These are phyloP conservation scores for Cinnamomum micranthum DNA, from an alignment of 164 flowering plant species.

Conservation along the genomic window DNA sequence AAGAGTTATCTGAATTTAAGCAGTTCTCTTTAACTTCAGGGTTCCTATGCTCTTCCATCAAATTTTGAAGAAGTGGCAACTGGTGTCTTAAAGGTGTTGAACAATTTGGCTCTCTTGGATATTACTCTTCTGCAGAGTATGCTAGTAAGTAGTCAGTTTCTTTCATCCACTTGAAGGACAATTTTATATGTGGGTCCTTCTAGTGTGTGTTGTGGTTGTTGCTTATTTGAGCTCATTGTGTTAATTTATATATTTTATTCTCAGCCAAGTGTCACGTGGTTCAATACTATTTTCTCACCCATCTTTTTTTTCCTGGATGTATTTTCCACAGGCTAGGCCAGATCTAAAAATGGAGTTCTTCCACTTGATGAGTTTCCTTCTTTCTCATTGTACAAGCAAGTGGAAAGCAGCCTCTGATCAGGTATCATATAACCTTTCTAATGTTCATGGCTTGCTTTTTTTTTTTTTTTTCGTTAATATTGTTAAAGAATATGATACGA, in stretches of 20 bases:
- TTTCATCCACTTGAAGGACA: not conserved
- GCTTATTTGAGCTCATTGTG: not conserved
- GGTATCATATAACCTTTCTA: constrained; percentile 32
- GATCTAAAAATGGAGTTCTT: constrained; percentile 94
- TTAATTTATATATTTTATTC: too few relatives aligned
- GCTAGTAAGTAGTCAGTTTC: constrained; percentile 61
- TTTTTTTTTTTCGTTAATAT: too few relatives aligned
- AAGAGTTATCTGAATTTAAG: not conserved
- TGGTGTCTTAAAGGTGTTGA: constrained; percentile 86
- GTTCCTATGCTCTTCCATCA: constrained; percentile 72
- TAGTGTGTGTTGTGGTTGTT: not conserved
- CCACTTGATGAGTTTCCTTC: constrained; percentile 88
- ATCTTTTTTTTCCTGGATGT: not conserved
- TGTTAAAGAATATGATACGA: not conserved
- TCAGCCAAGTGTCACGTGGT: too few relatives aligned
- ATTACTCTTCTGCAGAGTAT: constrained; percentile 65
- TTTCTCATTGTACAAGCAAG: constrained; percentile 79
- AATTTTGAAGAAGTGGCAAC: constrained; percentile 95
- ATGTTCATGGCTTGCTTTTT: not conserved
- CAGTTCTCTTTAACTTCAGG: constrained; percentile 35
- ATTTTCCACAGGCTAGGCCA: constrained; percentile 67
- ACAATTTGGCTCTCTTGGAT: constrained; percentile 81
- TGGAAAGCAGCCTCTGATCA: constrained; percentile 79
- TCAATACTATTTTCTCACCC: not conserved
- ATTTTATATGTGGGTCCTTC: not conserved